A percentile compares a stretch with the other conserved stretches of the same genome.
phyloP scores from a whole-genome alignment of 1,139 yeast genomes.

The Candida sanyaensis region DNA sequence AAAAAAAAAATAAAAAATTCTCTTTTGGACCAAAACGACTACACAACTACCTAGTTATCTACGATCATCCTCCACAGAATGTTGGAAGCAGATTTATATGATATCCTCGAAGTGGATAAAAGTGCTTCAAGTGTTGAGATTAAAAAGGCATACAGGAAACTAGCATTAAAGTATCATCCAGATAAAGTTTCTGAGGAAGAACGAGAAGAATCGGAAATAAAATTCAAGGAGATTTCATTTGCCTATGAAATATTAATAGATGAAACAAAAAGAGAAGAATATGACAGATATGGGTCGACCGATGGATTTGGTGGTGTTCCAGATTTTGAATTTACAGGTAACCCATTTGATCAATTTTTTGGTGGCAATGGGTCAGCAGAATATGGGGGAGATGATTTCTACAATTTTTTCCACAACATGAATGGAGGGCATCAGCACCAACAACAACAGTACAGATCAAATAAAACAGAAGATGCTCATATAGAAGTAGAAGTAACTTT shows the following conservation, averaged over 20 bases:
- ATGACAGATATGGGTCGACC: slow-evolving; percentile 58
- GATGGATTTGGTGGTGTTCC: slow-evolving; percentile 13
- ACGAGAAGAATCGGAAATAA: slow-evolving; percentile 66
- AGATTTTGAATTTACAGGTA: slow-evolving; percentile 25
- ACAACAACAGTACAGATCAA: slow-evolving; percentile 10
- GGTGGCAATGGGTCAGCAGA: slow-evolving; percentile 32
- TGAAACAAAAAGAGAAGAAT: slow-evolving; percentile 55
- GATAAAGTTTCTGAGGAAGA: slow-evolving; percentile 73
- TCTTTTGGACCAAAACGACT: too few relatives aligned
- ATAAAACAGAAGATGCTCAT: slow-evolving; percentile 64
- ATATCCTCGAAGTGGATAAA: slow-evolving; percentile 63
- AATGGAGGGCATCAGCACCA: slow-evolving; percentile 22
- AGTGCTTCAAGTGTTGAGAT: slow-evolving; percentile 68
- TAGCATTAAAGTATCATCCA: slow-evolving; percentile 77
- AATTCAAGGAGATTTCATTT: slow-evolving; percentile 73
- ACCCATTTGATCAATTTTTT: slow-evolving; percentile 46
- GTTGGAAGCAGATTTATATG: slow-evolving; percentile 51
- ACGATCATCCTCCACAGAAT: not conserved
- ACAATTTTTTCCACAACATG: slow-evolving; percentile 62
- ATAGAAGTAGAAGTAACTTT: slow-evolving; percentile 65
- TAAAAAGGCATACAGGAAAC: slow-evolving; percentile 72
- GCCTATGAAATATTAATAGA: slow-evolving; percentile 79
- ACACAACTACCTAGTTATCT: too few relatives aligned
- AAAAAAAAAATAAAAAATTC: too few relatives aligned
- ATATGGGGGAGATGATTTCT: slow-evolving; percentile 67